Evolutionary conservation across 1,139 yeast species (phyloP).

Genomic region (Scheffersomyces cryptocercus): DNA sequence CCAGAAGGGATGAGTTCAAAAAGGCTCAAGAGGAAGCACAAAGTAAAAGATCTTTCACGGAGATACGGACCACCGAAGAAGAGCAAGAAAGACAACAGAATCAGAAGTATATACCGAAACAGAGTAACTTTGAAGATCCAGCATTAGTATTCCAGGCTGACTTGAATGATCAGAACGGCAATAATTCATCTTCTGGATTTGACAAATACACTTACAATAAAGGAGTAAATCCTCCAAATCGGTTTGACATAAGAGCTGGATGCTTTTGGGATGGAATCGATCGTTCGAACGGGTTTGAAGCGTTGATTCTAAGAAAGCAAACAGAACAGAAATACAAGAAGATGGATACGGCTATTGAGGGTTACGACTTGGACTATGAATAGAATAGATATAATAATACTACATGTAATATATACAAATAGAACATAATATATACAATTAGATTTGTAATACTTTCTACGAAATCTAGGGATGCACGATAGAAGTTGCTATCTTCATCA

Average conservation of each 20-base stretch:
- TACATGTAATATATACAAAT: no score
- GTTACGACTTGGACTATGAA: conserved; percentile 21
- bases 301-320: conserved; percentile 56
- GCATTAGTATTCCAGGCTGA: conserved; percentile 41
- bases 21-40: conserved; percentile 26
- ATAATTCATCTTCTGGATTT: not conserved
- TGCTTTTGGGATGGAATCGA: conserved; percentile 92
- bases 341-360: conserved; percentile 18
- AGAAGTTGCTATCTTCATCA: no score
- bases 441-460: no score
- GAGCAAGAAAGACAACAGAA: conserved; percentile 21
- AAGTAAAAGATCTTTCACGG: conserved; percentile 32
- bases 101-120: conserved; percentile 18
- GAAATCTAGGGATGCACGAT: no score
- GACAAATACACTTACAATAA: conserved; percentile 30
- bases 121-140: conserved; percentile 66
- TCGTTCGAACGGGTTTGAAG: conserved; percentile 88
- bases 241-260: conserved; percentile 81
- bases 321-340: conserved; percentile 43
- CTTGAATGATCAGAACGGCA: conserved; percentile 25
- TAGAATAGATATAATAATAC: no score
- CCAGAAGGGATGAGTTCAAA: conserved; percentile 24
- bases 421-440: no score
- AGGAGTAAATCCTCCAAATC: conserved; percentile 60
- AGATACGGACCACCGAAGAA: conserved; percentile 46